phyloP scores from a whole-genome alignment of 108 stramenopile species.

The Skeletonema costatum region DNA sequence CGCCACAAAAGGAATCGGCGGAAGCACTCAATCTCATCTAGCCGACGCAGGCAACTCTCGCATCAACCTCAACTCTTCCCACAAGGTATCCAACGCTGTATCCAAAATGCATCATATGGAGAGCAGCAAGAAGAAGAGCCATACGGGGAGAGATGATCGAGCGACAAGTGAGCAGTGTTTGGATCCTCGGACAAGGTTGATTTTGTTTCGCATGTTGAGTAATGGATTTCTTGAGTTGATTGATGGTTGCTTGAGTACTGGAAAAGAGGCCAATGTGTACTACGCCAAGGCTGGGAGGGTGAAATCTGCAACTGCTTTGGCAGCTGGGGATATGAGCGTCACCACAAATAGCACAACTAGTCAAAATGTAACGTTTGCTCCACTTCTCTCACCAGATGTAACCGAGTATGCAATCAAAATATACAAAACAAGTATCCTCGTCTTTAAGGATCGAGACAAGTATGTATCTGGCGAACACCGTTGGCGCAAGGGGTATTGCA shows the following conservation, averaged over 20 bases:
- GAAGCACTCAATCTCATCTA: slow-evolving; percentile 2
- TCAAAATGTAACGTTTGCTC: slow-evolving; percentile 38
- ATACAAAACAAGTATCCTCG: slow-evolving; percentile 98
- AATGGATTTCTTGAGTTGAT: slow-evolving; percentile 89
- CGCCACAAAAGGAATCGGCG: slow-evolving; percentile 11
- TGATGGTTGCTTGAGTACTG: slow-evolving; percentile 97
- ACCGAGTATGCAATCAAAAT: slow-evolving; percentile 97
- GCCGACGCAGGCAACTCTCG: slow-evolving; percentile 36
- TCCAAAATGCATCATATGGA: slow-evolving; percentile 89
- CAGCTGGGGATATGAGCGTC: slow-evolving; percentile 2
- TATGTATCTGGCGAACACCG: slow-evolving; percentile 99
- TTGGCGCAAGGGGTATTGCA: slow-evolving; percentile 97
- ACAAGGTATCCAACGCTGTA: slow-evolving; percentile 87
- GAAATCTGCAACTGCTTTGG: background rate
- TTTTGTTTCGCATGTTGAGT: slow-evolving; percentile 95
- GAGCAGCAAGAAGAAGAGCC: slow-evolving; percentile 78
- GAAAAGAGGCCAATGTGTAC: slow-evolving; percentile 99
- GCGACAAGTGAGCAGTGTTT: slow-evolving; percentile 95
- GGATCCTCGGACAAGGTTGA: slow-evolving; percentile 96
- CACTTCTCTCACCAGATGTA: slow-evolving; percentile 39
- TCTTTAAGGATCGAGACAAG: slow-evolving; percentile 98
- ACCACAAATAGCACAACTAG: slow-evolving; percentile 4
- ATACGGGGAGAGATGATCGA: slow-evolving; percentile 94
- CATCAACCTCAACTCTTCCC: slow-evolving; percentile 80
- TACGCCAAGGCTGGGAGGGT: slow-evolving; percentile 85